Evolutionary conservation across 495 filamentous ascomycete species (phyloP).

Genomic region (Penicillium lagena): DNA sequence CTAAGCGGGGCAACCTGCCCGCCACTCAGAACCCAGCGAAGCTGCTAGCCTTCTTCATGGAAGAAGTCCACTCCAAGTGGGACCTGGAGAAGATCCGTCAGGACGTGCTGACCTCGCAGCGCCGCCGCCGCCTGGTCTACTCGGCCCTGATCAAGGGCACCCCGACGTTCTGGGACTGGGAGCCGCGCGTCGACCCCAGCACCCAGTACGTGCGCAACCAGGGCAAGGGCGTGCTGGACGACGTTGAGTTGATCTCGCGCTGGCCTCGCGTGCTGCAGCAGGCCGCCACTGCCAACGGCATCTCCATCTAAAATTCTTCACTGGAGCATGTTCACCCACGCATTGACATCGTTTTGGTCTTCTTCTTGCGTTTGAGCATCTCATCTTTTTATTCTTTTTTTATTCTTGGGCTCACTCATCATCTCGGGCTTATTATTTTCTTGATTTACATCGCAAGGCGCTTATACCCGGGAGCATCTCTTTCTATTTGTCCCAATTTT

Average conservation of each 20-base stretch:
- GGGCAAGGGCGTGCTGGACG: slow-evolving; percentile 39
- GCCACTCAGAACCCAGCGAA: slow-evolving; percentile 37
- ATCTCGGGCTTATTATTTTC: slow-evolving; percentile 4
- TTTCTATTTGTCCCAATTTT: slow-evolving; percentile 6
- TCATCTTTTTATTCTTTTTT: neutral
- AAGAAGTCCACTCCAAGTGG: slow-evolving; percentile 64
- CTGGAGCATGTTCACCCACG: neutral
- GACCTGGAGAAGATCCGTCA: slow-evolving; percentile 64
- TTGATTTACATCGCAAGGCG: slow-evolving; percentile 23
- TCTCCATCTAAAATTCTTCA: slow-evolving; percentile 1
- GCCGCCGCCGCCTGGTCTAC: slow-evolving; percentile 66
- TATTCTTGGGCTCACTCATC: slow-evolving; percentile 1
- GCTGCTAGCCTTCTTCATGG: slow-evolving; percentile 51
- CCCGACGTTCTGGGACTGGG: slow-evolving; percentile 70
- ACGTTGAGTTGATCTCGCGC: slow-evolving; percentile 40
- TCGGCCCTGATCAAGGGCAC: slow-evolving; percentile 63
- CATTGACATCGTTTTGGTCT: neutral
- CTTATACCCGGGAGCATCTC: slow-evolving; percentile 27
- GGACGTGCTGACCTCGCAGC: slow-evolving; percentile 64
- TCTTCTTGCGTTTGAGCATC: slow-evolving; percentile 5
- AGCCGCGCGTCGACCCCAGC: slow-evolving; percentile 64
- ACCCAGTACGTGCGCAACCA: slow-evolving; percentile 57
- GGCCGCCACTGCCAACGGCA: slow-evolving; percentile 25
- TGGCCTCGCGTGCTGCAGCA: slow-evolving; percentile 40
- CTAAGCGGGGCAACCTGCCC: slow-evolving; percentile 24